Evolutionary conservation across 2,329 filamentous ascomycete genomes (phyloP).

Genomic region (Tympanopsis confertula): DNA sequence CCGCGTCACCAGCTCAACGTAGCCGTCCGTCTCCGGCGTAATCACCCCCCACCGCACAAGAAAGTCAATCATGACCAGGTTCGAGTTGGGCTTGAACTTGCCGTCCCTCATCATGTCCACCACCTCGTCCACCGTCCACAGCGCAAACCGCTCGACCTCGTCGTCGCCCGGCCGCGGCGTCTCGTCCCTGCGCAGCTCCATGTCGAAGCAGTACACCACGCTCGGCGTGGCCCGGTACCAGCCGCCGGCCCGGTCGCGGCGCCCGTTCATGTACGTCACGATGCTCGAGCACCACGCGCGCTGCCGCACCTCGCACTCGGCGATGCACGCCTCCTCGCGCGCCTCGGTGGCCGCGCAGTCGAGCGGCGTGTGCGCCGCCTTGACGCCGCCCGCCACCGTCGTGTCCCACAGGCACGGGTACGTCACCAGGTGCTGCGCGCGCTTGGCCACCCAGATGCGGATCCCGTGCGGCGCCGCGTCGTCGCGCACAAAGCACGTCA

Average conservation of each 20-base stretch:
- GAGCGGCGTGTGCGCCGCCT: constrained; percentile 51
- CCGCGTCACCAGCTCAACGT: constrained; percentile 41
- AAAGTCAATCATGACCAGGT: constrained; percentile 58
- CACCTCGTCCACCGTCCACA: constrained; percentile 40
- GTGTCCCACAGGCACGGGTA: constrained; percentile 70
- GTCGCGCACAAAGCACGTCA: constrained; percentile 45
- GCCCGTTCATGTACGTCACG: constrained; percentile 52
- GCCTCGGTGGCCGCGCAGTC: constrained; percentile 62
- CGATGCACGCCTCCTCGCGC: constrained; percentile 60
- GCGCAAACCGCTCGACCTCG: constrained; percentile 55
- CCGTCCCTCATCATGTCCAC: constrained; percentile 42
- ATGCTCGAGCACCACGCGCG: constrained; percentile 38
- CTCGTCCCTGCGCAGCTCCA: constrained; percentile 28
- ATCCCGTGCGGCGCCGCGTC: constrained; percentile 28
- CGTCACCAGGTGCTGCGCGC: constrained; percentile 56
- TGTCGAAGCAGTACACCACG: constrained; percentile 27
- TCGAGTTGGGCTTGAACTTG: constrained; percentile 65
- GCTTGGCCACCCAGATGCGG: constrained; percentile 61
- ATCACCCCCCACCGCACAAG: constrained; percentile 59
- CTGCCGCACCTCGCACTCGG: constrained; percentile 39
- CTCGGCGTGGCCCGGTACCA: constrained; percentile 48
- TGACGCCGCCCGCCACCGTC: constrained; percentile 67
- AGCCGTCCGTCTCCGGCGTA: constrained; percentile 55
- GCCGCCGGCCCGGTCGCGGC: constrained; percentile 46
- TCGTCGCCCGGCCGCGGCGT: constrained; percentile 50